A percentile compares a stretch with the other conserved stretches of the same genome.
phyloP scores from a whole-genome alignment of 495 filamentous ascomycete genomes.

The Penicillium psychrofluorescens region DNA sequence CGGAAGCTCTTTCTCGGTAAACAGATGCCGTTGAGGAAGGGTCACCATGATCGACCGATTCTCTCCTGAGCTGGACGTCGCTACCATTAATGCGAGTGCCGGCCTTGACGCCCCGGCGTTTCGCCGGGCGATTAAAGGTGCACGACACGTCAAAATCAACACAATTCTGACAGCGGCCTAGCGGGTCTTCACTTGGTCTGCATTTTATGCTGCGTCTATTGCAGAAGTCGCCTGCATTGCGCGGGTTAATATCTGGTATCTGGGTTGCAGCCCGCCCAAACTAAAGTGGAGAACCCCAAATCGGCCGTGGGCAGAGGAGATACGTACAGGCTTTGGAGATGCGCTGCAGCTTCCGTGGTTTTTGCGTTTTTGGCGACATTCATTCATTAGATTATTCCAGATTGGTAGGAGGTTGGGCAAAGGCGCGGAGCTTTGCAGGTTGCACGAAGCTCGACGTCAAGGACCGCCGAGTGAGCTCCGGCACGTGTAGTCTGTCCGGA shows the following conservation, averaged over 20 bases:
- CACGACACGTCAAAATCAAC: conserved; percentile 64
- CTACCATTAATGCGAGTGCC: conserved; percentile 7
- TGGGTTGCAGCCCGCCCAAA: conserved; percentile 1
- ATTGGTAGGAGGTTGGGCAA: background rate
- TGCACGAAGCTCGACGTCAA: background rate
- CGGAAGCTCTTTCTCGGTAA: conserved; percentile 4
- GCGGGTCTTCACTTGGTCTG: conserved; percentile 12
- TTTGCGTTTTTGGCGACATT: conserved; percentile 26
- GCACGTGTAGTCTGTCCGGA: background rate
- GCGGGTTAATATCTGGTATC: background rate
- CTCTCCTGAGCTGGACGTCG: conserved; percentile 4
- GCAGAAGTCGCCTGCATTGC: conserved; percentile 23
- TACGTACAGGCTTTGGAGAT: conserved; percentile 25
- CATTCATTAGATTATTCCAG: conserved; percentile 9
- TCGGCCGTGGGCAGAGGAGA: background rate
- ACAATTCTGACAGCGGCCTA: conserved; percentile 39
- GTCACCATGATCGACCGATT: background rate
- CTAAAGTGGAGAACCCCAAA: conserved; percentile 8
- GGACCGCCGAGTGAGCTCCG: too few species aligned
- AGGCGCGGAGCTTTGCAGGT: background rate
- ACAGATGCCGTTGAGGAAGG: background rate
- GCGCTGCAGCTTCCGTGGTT: conserved; percentile 26
- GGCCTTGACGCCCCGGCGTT: conserved; percentile 51
- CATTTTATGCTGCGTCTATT: conserved; percentile 26
- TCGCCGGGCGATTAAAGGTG: conserved; percentile 63